Base-by-base conservation (phyloP, 257 asterid species). In the Ligustrum vulgare region DNA sequence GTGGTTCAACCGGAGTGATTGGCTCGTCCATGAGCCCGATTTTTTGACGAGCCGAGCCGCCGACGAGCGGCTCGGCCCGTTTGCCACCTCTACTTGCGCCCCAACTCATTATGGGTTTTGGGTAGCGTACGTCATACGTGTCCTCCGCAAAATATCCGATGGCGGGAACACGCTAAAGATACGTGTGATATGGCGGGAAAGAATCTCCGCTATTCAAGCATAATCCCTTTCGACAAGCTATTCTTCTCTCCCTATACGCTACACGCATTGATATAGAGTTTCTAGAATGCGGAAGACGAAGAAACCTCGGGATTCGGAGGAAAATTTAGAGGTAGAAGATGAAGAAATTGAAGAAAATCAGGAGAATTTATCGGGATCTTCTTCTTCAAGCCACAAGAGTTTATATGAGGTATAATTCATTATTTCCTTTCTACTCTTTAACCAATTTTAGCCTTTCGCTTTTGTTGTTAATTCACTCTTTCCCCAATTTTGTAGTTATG, bases 301-400 rank as follows among this genome's bases (percentile, higher is more conserved):
- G 64, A 89, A 83, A 73, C 56, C 87, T 87, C 86, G 92, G 96
- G 89, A 82, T 89, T 72, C 88, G 0, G 88, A 84, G 81, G 90
- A 87, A 65, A 66, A 78, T 28, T 8, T 75, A 2, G 86, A 83
- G 70, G 88, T 81, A 6, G 89, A 89, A 72, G 83, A 82, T 39
- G 89, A 83, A 71, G 86, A 80, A 73, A 71, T 68, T 74, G 39
- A 73, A 39, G 91, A 85, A 32, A 83, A 74, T 74, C 80, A 74
- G 58, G 84, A 75, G 39, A 31, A 68, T 41, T 33, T 67, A 31
- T 11, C 60, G 8, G 89, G 77, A 65, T 86, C 87, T 22, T 80
- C 94, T 41, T 83, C 93, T 45, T 45, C 56, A 22, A 70, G 63
- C 36, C 82, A 75, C 5, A 86, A 88, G 79, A 89, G 92, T 72